Evolutionary conservation across 1,139 yeast genomes (phyloP).

Genomic region (Geotrichum carabidarum): DNA sequence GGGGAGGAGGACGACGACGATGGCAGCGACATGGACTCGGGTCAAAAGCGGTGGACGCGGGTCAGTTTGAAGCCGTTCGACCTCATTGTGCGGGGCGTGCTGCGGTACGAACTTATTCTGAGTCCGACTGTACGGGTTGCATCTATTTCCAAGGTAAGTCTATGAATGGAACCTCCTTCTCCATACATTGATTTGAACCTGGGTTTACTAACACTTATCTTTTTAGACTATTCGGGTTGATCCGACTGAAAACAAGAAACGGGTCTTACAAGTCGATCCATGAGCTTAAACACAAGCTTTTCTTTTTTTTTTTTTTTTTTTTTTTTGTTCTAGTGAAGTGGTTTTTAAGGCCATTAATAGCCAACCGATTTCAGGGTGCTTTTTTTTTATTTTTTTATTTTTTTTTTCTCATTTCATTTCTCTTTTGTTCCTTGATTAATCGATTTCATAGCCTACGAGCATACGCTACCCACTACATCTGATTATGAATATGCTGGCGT

Average conservation of each 20-base stretch:
- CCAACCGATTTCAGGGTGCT: too few species aligned
- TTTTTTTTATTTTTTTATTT: too few species aligned
- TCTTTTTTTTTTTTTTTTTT: conserved; percentile 1
- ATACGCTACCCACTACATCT: too few species aligned
- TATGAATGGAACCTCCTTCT: background rate
- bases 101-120: conserved; percentile 71
- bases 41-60: conserved; percentile 64
- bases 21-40: conserved; percentile 27
- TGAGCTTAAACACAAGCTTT: background rate
- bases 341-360: too few species aligned
- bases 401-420: too few species aligned
- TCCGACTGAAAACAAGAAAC: conserved; percentile 1
- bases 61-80: conserved; percentile 82
- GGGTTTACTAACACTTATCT: background rate
- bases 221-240: conserved; percentile 14
- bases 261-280: background rate
- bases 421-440: too few species aligned
- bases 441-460: too few species aligned
- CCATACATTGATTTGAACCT: background rate
- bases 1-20: background rate
- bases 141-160: conserved; percentile 26
- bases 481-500: too few species aligned
- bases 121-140: conserved; percentile 31
- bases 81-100: conserved; percentile 73
- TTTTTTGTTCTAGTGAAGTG: background rate